Conservation (phyloP, 805 yeast genomes). For the Candida oleophila region DNA sequence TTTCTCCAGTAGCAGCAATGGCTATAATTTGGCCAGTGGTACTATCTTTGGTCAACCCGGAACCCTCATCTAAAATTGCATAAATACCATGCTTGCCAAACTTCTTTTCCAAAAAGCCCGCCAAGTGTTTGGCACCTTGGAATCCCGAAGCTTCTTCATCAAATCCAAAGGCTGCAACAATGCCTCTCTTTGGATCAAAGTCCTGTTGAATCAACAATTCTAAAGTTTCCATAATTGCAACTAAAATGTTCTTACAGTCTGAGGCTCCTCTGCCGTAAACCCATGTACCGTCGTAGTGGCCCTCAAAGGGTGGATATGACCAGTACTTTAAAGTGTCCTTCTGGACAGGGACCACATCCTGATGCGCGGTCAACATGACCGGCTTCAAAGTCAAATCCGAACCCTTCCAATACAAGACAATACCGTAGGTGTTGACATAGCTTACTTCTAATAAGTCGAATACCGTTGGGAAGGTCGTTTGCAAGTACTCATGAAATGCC, state of each 20-base stretch:
- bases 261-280: constrained; percentile 78
- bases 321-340: constrained; percentile 54
- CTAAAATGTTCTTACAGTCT: constrained; percentile 72
- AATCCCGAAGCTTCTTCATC: constrained; percentile 76
- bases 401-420: constrained; percentile 66
- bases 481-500: constrained; percentile 52
- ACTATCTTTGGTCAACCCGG: constrained; percentile 33
- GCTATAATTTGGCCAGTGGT: constrained; percentile 57
- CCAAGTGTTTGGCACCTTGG: constrained; percentile 58
- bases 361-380: constrained; percentile 69
- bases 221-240: constrained; percentile 66
- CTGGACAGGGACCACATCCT: constrained; percentile 80
- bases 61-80: constrained; percentile 69
- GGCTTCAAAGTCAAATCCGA: constrained; percentile 60
- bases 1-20: constrained; percentile 45
- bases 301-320: constrained; percentile 63
- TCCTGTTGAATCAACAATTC: constrained; percentile 52
- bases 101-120: constrained; percentile 44
- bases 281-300: constrained; percentile 59
- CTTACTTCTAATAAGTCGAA: constrained; percentile 49
- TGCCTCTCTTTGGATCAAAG: constrained; percentile 60
- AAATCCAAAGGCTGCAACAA: constrained; percentile 67
- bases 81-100: constrained; percentile 63
- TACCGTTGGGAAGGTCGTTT: constrained; percentile 53
- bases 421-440: constrained; percentile 59